Percentiles rank a stretch among this genome's conserved stretches.
These are phyloP conservation scores for Dryas octopetala DNA, from an alignment of 306 rosid species.

Conservation along the genomic window DNA sequence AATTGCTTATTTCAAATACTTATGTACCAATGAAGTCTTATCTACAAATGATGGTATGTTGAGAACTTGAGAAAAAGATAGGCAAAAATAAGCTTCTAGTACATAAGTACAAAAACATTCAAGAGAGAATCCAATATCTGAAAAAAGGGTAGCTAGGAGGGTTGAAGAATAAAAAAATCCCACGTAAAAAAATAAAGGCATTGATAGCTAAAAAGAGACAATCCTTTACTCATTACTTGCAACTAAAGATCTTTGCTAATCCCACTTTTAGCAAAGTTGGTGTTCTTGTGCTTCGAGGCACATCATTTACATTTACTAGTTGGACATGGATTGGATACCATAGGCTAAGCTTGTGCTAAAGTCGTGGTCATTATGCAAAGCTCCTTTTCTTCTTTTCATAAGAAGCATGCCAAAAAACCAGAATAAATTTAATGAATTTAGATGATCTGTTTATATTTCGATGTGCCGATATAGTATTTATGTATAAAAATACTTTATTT, in stretches of 20 bases:
- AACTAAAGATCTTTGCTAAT: slow-evolving; percentile 25
- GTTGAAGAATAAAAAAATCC: neutral
- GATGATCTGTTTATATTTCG: too few relatives aligned
- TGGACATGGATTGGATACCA: slow-evolving; percentile 40
- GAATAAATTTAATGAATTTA: too few relatives aligned
- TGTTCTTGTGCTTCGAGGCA: slow-evolving; percentile 36
- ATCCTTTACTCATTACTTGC: slow-evolving; percentile 20
- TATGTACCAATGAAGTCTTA: neutral
- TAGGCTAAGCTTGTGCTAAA: slow-evolving; percentile 1
- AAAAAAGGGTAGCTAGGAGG: neutral
- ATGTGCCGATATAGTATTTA: too few relatives aligned
- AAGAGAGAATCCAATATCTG: slow-evolving; percentile 23
- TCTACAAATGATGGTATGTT: neutral
- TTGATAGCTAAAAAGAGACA: slow-evolving; percentile 9
- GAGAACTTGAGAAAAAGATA: neutral
- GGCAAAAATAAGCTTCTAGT: neutral
- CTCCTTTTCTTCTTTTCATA: slow-evolving; percentile 8
- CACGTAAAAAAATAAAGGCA: neutral
- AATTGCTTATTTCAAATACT: neutral
- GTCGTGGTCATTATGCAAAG: neutral
- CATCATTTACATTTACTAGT: slow-evolving; percentile 38
- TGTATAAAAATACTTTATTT: too few relatives aligned
- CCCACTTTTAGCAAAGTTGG: slow-evolving; percentile 31
- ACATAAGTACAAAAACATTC: slow-evolving; percentile 5
- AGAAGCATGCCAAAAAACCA: too few relatives aligned